These are phyloP conservation scores for Coelastrella sp. DNA, from an alignment of 139 green algal genomes.

Conservation along the genomic window DNA sequence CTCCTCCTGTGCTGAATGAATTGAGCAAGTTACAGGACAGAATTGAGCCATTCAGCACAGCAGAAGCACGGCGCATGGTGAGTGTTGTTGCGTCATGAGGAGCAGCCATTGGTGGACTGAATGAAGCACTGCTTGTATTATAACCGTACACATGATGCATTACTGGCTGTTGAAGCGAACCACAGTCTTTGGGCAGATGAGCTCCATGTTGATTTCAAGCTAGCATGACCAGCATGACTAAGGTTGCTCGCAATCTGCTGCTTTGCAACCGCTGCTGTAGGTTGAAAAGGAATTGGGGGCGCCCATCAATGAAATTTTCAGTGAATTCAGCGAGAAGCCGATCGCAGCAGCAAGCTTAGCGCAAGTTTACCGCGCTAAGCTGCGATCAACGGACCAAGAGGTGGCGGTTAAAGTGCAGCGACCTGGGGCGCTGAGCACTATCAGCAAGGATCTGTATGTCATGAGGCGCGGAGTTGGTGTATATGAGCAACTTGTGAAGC, in stretches of 20 bases:
- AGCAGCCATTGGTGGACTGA: too few relatives aligned
- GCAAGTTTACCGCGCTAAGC: constrained; percentile 90
- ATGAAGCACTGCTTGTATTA: too few relatives aligned
- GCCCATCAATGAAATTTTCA: constrained; percentile 83
- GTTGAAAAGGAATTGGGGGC: constrained; percentile 80
- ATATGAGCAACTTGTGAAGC: constrained; percentile 84
- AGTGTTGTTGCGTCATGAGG: not conserved
- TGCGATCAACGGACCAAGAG: constrained; percentile 79
- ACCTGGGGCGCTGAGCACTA: constrained; percentile 83
- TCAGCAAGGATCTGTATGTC: constrained; percentile 84
- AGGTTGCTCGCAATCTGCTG: not conserved
- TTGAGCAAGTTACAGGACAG: constrained; percentile 92
- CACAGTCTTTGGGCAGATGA: too few relatives aligned
- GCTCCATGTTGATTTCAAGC: not conserved
- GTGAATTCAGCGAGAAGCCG: constrained; percentile 80
- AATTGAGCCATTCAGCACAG: constrained; percentile 85
- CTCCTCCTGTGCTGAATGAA: constrained; percentile 83
- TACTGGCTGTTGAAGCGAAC: too few relatives aligned
- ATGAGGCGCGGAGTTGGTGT: constrained; percentile 82
- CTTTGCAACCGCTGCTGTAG: not conserved
- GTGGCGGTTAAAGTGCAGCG: constrained; percentile 98
- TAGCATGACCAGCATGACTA: not conserved
- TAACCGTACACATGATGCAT: too few relatives aligned
- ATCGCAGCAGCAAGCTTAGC: constrained; percentile 93
- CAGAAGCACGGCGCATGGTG: constrained; percentile 7